Base-by-base conservation (phyloP, 2,329 filamentous ascomycete species). In the Phaeosphaeriaceae sp. region DNA sequence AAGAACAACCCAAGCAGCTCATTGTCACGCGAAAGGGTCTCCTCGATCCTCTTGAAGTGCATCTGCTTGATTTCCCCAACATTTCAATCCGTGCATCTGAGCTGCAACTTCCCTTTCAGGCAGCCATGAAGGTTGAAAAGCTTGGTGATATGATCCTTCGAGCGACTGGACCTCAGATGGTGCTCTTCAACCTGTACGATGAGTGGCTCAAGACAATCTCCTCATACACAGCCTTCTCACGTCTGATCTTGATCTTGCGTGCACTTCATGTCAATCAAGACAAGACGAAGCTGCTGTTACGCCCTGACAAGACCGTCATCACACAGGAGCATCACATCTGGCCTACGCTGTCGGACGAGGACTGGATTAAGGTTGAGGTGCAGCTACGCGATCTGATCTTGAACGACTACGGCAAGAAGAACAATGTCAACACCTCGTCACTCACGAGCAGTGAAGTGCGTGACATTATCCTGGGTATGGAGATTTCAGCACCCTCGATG, bases 361-460 rank as follows among this genome's bases (percentile, higher is more conserved):
- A 97, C 63, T 99, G 95, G 95, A 95, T 99, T 80, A 97, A 97
- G 86, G 92, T 99, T n/a, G 95, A 99, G 84, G 93, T 93, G 47
- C 92, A 96, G 75, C 83, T 99, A 44, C 90, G 95, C 77, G 95
- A 99, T 83, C 83, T 99, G 65, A 99, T 99, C 71, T 77, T 99
- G 67, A 97, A 98, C 68, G 95, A 99, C 76, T 99, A 99, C 76
- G 95, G 95, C 75, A 99, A 98, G 87, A 99, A 99, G 86, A 99
- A 99, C 84, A 99, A 98, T 69, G 95, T 99, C 82, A 99, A 99
- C 71, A 94, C 95, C 13, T 96, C 96, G 17, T 97, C 93, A 77
- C 84, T 99, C 79, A 99, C 95, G 1, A 97, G 89, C 75, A 97
- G 91, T 71, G 95, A 99, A 86, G 95, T 99, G 51, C 89, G 95